Evolutionary conservation across 129 eudicot genomes (phyloP).

Genomic region (Apium graveolens): DNA sequence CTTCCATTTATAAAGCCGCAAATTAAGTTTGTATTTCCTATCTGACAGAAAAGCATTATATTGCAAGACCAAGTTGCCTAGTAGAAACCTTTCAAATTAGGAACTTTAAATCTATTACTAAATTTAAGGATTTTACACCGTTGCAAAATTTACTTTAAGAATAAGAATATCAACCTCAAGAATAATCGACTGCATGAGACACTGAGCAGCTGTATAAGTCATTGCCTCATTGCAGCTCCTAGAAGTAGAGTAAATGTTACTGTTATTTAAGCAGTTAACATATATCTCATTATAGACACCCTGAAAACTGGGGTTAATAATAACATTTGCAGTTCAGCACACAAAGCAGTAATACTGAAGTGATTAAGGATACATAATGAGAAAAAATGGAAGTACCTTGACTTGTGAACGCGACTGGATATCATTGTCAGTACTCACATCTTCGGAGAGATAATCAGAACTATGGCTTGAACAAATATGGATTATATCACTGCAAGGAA

Average conservation of each 20-base stretch:
- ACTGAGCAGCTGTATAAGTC: neutral
- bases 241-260: conserved; percentile 9
- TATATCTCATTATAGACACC: neutral
- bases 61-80: neutral
- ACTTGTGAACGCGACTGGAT: conserved; percentile 15
- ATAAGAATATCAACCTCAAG: conserved; percentile 6
- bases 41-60: neutral
- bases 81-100: neutral
- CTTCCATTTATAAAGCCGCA: neutral
- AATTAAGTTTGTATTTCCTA: neutral
- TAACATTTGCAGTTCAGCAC: neutral
- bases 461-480: conserved; percentile 28
- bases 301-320: neutral
- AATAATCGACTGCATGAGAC: neutral
- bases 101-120: neutral
- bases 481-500: conserved; percentile 48
- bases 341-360: neutral
- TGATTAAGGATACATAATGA: neutral
- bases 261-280: neutral
- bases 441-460: conserved; percentile 16
- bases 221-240: conserved; percentile 20
- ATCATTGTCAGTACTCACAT: conserved; percentile 21
- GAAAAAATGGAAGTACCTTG: conserved; percentile 44
- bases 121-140: neutral
- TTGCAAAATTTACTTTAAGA: neutral